These are phyloP conservation scores for Nothomitra cinnamomea DNA, from an alignment of 2,329 filamentous ascomycete genomes.

Conservation along the genomic window DNA sequence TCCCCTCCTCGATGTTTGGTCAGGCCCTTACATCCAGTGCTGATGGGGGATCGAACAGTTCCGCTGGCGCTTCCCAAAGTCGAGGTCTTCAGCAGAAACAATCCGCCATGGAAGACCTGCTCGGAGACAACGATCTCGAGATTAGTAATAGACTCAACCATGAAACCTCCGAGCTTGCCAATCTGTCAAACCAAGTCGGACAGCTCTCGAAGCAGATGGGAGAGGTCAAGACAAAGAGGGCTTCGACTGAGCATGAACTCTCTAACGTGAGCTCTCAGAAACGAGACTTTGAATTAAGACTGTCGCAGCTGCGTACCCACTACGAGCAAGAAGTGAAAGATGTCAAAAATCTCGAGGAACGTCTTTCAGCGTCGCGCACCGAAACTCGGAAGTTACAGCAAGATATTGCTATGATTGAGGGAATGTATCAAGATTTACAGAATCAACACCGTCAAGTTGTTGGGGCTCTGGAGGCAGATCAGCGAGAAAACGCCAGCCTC, in stretches of 20 bases:
- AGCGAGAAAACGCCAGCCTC: slow-evolving; percentile 69
- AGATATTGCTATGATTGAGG: slow-evolving; percentile 71
- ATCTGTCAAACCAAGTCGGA: slow-evolving; percentile 88
- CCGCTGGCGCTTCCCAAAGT: background rate
- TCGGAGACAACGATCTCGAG: slow-evolving; percentile 82
- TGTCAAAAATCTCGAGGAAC: slow-evolving; percentile 70
- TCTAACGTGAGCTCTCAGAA: slow-evolving; percentile 73
- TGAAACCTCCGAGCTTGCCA: slow-evolving; percentile 84
- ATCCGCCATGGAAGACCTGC: slow-evolving; percentile 54
- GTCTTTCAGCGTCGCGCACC: slow-evolving; percentile 54
- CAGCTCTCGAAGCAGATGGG: slow-evolving; percentile 88
- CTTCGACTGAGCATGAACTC: slow-evolving; percentile 62
- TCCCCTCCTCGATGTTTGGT: slow-evolving; percentile 84
- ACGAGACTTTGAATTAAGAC: slow-evolving; percentile 75
- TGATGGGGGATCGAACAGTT: slow-evolving; percentile 42
- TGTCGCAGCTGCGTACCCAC: slow-evolving; percentile 68
- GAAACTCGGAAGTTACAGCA: slow-evolving; percentile 74
- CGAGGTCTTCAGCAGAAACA: slow-evolving; percentile 16
- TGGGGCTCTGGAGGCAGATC: slow-evolving; percentile 63
- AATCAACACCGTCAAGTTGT: slow-evolving; percentile 63
- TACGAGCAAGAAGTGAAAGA: slow-evolving; percentile 91
- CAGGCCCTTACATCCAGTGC: slow-evolving; percentile 60
- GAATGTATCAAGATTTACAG: slow-evolving; percentile 62
- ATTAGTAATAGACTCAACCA: slow-evolving; percentile 74
- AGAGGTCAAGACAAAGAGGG: slow-evolving; percentile 71